Conservation (phyloP, 2,329 filamentous ascomycete species). For the Pseudogymnoascus sp. region DNA sequence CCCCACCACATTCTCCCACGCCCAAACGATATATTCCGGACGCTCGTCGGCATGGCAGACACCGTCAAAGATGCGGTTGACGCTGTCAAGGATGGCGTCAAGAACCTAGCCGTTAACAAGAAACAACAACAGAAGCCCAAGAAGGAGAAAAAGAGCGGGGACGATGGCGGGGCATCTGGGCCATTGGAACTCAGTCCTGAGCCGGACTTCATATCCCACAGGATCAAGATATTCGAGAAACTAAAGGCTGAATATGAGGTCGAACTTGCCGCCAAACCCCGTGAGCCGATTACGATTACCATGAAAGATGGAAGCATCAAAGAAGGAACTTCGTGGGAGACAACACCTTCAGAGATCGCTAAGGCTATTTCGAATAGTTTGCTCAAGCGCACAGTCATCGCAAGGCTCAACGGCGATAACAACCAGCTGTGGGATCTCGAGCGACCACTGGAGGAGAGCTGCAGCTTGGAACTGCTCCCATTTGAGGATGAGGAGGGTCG, state of each 20-base stretch:
- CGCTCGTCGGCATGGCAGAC: constrained; percentile 34
- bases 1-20: background rate
- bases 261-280: constrained; percentile 61
- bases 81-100: constrained; percentile 47
- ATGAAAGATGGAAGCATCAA: constrained; percentile 63
- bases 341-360: constrained; percentile 71
- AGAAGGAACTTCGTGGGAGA: constrained; percentile 80
- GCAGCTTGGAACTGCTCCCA: constrained; percentile 73
- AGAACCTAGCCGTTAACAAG: constrained; percentile 44
- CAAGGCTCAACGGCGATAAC: constrained; percentile 65
- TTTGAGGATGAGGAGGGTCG: constrained; percentile 69
- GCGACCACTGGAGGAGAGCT: constrained; percentile 79
- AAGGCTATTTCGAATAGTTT: constrained; percentile 76
- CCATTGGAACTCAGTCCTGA: constrained; percentile 43
- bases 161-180: constrained; percentile 29
- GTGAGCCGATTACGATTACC: constrained; percentile 65
- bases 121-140: constrained; percentile 33
- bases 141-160: constrained; percentile 44
- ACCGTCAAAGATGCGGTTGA: constrained; percentile 39
- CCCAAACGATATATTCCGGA: background rate
- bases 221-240: constrained; percentile 80
- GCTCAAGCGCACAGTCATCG: constrained; percentile 79
- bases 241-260: constrained; percentile 78
- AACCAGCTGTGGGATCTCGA: constrained; percentile 84
- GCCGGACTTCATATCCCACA: constrained; percentile 72